Base-by-base conservation (phyloP, 495 filamentous ascomycete species). In the Podospora fimiseda region DNA sequence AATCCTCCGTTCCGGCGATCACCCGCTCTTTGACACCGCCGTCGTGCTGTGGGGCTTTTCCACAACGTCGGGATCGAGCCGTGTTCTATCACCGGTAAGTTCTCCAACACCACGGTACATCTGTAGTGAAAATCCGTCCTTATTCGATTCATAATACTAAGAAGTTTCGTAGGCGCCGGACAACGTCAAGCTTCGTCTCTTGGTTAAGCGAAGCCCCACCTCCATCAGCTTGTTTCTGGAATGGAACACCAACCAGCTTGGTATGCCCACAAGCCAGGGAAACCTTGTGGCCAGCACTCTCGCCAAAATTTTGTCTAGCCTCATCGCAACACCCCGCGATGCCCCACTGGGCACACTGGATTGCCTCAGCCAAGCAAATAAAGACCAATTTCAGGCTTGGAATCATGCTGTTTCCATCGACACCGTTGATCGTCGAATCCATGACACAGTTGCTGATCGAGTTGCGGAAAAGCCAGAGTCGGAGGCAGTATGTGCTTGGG, bases 401-500 rank as follows among this genome's bases (percentile, higher is more conserved):
- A 65, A 65, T 24, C 33, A 42, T 16, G 15, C n/a, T 14, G 27
- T 48, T 2, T 16, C 39, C 2, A 46, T 55, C 27, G 37, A 55
- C 2, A 30, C 57, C 1, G 51, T 62, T 2, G 61, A 67, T 19
- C 45, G 59, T 18, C 61, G 61, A 48, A 47, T 67, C 11, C 61
- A 69, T 47, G 39, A 65, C n/a, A 53, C 60, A 3, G 57, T 69
- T 47, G 55, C 54, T 43, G 53, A 50, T 16, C 53, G 53, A 14
- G 54, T 51, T 9, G 21, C 36, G 14, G 42, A 49, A 15, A 53
- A 51, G 23, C 61, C 59, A 2, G 52, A 58, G 9, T 50, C 45
- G 13, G 37, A 53, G 42, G 64, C 66, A 1, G 49, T 69, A 3
- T 56, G 52, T 39, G 62, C 64, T 19, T 82, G 81, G 80, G 81